Base-by-base conservation (phyloP, 495 filamentous ascomycete species). In the Aspergillus ellipticus region DNA sequence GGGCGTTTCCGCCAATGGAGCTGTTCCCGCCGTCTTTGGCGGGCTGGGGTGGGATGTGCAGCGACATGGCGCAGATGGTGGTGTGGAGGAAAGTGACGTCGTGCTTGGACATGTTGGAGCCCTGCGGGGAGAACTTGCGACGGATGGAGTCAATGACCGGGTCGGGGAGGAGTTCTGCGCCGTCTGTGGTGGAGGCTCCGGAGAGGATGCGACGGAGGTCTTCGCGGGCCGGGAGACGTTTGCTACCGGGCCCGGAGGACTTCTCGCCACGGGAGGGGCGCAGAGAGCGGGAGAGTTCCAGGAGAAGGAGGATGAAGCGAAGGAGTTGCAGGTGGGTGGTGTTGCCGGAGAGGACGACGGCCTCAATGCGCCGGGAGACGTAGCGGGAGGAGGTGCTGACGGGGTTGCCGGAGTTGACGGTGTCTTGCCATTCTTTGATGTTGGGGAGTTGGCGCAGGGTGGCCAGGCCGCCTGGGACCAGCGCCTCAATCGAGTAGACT, bases 381-480 rank as follows among this genome's bases (percentile, higher is more conserved):
- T 85, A 94, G 49, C 80, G 78, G n/a, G 84, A 82, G 21, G 64
- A 79, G n/a, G 82, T 78, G 20, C 68, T 63, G 15, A 89, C 75
- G 13, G 75, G 75, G 29, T 82, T 65, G 4, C 80, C 79, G 16
- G 75, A 72, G 49, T 82, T 76, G 33, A 88, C 79, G 15, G 79
- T 79, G 29, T 92, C 82, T 55, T 84, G 78, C 89, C 89, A 96
- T 45, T 91, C 86, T 66, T 82, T 82, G 31, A 92, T 79, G 39
- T 68, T 66, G 13, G 82, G 82, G 19, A 92, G 77, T 37, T 78
- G 70, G 49, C 79, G 80, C 60, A 85, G 69, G 33, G 74, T 79
- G 17, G 72, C 60, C 42, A 71, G 54, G 37, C 75, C 73, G 45
- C 74, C 72, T 7, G 73, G 71, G 20, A 96, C 83, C 42, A 98